Evolutionary conservation across 108 stramenopile genomes (phyloP).

Genomic region (Parietichytrium sp.): DNA sequence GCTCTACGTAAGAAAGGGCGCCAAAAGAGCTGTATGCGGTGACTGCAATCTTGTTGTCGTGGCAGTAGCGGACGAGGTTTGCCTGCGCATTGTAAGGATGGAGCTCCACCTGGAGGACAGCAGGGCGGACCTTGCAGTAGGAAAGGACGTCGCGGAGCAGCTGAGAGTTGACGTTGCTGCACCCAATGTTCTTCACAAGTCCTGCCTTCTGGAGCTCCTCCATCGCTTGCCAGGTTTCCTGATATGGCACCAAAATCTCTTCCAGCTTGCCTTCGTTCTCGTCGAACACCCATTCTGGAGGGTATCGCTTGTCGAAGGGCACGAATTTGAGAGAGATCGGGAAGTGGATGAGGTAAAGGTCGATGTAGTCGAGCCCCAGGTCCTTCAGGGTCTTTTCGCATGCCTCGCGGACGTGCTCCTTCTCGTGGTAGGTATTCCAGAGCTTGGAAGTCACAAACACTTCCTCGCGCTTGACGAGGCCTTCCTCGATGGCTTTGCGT

Average conservation of each 20-base stretch:
- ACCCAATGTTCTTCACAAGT: slow-evolving; percentile 67
- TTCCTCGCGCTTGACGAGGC: slow-evolving; percentile 65
- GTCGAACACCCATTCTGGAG: slow-evolving; percentile 86
- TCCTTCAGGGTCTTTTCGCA: slow-evolving; percentile 62
- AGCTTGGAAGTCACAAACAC: slow-evolving; percentile 83
- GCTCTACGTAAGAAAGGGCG: neutral
- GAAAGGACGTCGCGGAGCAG: slow-evolving; percentile 62
- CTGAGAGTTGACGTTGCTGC: slow-evolving; percentile 66
- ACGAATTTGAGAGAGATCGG: slow-evolving; percentile 78
- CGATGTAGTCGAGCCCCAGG: slow-evolving; percentile 77
- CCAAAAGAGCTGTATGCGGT: slow-evolving; percentile 71
- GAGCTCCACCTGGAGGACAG: slow-evolving; percentile 77
- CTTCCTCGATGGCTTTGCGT: slow-evolving; percentile 60
- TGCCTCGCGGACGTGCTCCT: slow-evolving; percentile 76
- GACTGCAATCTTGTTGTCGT: slow-evolving; percentile 65
- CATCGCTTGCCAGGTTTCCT: slow-evolving; percentile 82
- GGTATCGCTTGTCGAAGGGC: slow-evolving; percentile 74
- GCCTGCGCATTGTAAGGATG: slow-evolving; percentile 73
- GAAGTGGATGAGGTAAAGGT: slow-evolving; percentile 82
- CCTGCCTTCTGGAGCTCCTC: slow-evolving; percentile 68
- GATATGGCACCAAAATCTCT: too few species aligned
- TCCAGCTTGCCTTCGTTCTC: too few species aligned
- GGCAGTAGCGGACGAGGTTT: slow-evolving; percentile 71
- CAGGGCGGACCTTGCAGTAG: slow-evolving; percentile 67
- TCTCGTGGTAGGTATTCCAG: slow-evolving; percentile 92